Base-by-base conservation (phyloP, 2,329 filamentous ascomycete species). In the Escovopsis sp. region DNA sequence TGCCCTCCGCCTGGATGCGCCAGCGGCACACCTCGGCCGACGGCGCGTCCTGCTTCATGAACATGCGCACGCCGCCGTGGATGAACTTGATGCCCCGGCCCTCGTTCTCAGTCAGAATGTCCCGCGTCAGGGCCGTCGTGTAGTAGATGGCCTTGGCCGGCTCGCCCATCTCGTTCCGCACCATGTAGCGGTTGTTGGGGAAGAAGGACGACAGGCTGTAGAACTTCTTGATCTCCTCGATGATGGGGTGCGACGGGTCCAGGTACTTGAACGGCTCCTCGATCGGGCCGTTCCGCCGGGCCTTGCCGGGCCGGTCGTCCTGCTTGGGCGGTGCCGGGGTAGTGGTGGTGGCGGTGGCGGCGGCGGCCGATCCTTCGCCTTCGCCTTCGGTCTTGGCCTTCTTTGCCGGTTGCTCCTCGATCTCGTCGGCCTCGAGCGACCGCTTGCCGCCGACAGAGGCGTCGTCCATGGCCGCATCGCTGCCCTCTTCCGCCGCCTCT, bases 231-330 rank as follows among this genome's bases (percentile, higher is more conserved):
- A 98, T 89, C 43, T 73, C 71, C 47, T 77, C 60, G 42, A 98
- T 80, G 46, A 91, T 85, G 3, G 77, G 67, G 58, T 95, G 85
- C 26, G 81, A 72, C 0, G 77, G 63, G 8, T 79, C 63, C 35
- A 98, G 73, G 58, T 87, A 98, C 59, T 94, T 95, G 72, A 94
- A 98, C 4, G 88, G 85, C 60, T 98, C 91, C 60, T 96, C 91
- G 49, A 79, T 72, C 12, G 74, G 75, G 39, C 68, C 69, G 45
- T 69, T 70, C 58, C 57, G 63, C 58, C 54, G 61, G 46, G 61
- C 59, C 48, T 62, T 32, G 45, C 49, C 54, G 33, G 47, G 42
- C 38, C 54, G 43, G 39, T 56, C 58, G 40, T 47, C 50, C 9
- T 47, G 55, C 51, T 51, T 55, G 6, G 49, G 43, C 38, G 45